Conservation (phyloP, 2,329 filamentous ascomycete genomes). For the Cladosporium sp. region DNA sequence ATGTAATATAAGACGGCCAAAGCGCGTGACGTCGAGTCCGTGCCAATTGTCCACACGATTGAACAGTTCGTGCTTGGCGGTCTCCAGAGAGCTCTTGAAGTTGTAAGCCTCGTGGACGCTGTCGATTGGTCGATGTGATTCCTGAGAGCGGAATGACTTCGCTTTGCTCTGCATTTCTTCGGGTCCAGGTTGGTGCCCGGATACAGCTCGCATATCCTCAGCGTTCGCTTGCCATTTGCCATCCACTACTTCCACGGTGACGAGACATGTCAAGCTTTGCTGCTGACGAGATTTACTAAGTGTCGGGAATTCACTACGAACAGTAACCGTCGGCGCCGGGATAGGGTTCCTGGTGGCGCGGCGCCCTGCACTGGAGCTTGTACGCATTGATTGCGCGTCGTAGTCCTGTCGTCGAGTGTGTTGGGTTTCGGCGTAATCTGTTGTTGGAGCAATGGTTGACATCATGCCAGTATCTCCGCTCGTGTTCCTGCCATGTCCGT, state of each 20-base stretch:
- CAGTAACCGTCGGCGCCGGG: slow-evolving; percentile 84
- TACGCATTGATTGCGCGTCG: slow-evolving; percentile 94
- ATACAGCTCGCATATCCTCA: slow-evolving; percentile 67
- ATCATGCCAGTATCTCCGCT: slow-evolving; percentile 63
- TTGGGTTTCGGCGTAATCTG: slow-evolving; percentile 74
- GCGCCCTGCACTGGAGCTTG: slow-evolving; percentile 68
- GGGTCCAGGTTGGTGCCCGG: slow-evolving; percentile 24
- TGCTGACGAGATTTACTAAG: slow-evolving; percentile 89
- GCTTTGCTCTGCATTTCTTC: slow-evolving; percentile 3
- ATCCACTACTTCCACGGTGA: slow-evolving; percentile 91
- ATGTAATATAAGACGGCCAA: slow-evolving; percentile 87
- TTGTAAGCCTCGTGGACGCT: slow-evolving; percentile 60
- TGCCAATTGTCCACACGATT: slow-evolving; percentile 98
- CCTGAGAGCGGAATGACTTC: slow-evolving; percentile 42
- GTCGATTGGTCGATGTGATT: slow-evolving; percentile 39
- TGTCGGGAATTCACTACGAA: slow-evolving; percentile 95
- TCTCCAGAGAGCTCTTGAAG: slow-evolving; percentile 67
- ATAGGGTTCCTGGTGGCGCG: slow-evolving; percentile 77
- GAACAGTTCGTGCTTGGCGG: slow-evolving; percentile 82
- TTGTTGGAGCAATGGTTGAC: slow-evolving; percentile 61
- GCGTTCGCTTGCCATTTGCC: slow-evolving; percentile 86
- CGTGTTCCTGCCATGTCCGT: slow-evolving; percentile 70
- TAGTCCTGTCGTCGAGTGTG: slow-evolving; percentile 81
- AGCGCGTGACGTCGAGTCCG: slow-evolving; percentile 87
- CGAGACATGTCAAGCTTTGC: slow-evolving; percentile 88